Percentiles rank a stretch among this genome's conserved stretches.
These are phyloP conservation scores for Erysimum cheiri DNA, from an alignment of 441 rosid genomes.

Conservation along the genomic window DNA sequence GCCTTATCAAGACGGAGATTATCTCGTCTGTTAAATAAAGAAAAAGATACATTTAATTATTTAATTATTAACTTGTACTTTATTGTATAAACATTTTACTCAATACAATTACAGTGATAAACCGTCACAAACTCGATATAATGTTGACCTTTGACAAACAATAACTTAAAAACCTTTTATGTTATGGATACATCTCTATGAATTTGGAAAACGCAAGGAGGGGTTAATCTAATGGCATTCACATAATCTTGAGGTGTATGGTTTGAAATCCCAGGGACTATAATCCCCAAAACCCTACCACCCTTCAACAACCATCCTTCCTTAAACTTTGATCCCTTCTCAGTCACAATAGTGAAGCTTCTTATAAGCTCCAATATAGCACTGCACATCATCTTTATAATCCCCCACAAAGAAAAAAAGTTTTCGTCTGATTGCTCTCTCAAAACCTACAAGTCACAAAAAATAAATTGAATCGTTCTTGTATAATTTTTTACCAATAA, in stretches of 20 bases:
- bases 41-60: too few species aligned
- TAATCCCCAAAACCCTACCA: slow-evolving; percentile 55
- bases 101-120: not conserved
- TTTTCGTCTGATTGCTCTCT: slow-evolving; percentile 61
- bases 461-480: not conserved
- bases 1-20: too few species aligned
- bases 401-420: slow-evolving; percentile 47
- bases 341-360: slow-evolving; percentile 53
- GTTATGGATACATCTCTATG: slow-evolving; percentile 24
- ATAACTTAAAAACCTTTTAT: slow-evolving; percentile 19
- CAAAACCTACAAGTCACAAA: slow-evolving; percentile 41
- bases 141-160: not conserved
- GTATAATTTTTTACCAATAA: not conserved
- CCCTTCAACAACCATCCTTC: slow-evolving; percentile 59
- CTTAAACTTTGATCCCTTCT: slow-evolving; percentile 55
- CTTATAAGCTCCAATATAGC: slow-evolving; percentile 62
- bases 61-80: too few species aligned
- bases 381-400: slow-evolving; percentile 42
- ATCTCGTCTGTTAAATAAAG: too few species aligned
- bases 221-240: slow-evolving; percentile 57
- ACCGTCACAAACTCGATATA: not conserved
- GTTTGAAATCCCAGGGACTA: slow-evolving; percentile 62
- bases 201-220: slow-evolving; percentile 38
- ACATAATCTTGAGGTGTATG: slow-evolving; percentile 73
- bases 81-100: too few species aligned